phyloP scores from a whole-genome alignment of 352 stramenopile genomes.

The Phytophthora pistaciae region DNA sequence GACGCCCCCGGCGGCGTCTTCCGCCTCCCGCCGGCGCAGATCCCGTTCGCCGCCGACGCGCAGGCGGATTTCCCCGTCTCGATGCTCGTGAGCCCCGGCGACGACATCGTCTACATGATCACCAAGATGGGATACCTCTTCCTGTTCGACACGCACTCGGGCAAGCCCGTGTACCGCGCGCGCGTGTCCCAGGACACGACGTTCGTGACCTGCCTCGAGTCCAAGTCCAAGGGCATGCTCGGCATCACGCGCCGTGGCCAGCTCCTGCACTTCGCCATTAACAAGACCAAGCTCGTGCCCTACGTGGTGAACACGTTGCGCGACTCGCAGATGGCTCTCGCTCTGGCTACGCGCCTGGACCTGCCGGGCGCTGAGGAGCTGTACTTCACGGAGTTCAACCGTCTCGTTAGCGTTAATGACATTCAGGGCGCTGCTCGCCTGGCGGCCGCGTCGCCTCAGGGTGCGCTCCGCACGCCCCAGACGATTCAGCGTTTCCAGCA shows the following conservation, averaged over 20 bases:
- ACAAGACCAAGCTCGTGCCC: conserved; percentile 97
- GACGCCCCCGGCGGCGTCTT: conserved; percentile 96
- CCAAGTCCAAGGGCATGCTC: conserved; percentile 96
- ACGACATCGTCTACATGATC: conserved; percentile 99
- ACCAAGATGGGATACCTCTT: conserved; percentile 99
- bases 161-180: conserved; percentile 98
- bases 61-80: conserved; percentile 98
- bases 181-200: conserved; percentile 98
- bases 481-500: conserved; percentile 99
- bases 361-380: conserved; percentile 98
- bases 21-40: conserved; percentile 92
- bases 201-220: conserved; percentile 95
- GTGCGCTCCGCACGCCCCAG: conserved; percentile 96
- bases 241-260: conserved; percentile 98
- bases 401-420: conserved; percentile 88
- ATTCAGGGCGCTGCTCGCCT: conserved; percentile 91
- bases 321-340: conserved; percentile 97
- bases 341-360: conserved; percentile 96
- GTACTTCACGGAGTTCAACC: conserved; percentile 99
- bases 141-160: conserved; percentile 99
- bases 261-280: conserved; percentile 98
- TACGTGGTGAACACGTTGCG: conserved; percentile 99
- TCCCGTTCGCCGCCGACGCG: conserved; percentile 97
- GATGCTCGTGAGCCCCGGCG: conserved; percentile 92
- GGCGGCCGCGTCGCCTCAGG: conserved; percentile 89